These are phyloP conservation scores for Thalassiosira mediterranea DNA, from an alignment of 352 stramenopile genomes.

Conservation along the genomic window DNA sequence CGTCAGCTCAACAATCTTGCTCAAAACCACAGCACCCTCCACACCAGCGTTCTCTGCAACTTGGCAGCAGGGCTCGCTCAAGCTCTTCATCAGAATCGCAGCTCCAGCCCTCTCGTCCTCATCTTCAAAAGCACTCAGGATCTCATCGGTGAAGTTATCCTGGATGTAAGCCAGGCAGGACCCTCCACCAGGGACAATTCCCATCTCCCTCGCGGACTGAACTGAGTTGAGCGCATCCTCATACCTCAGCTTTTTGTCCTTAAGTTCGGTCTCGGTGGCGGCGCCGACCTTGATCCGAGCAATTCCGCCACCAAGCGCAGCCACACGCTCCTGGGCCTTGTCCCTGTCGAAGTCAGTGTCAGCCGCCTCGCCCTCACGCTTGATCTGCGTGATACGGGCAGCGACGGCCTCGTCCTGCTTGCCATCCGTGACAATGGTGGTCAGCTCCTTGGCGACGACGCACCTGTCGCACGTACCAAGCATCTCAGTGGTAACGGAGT, in stretches of 20 bases:
- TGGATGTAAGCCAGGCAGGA: conserved; percentile 97
- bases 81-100: conserved; percentile 94
- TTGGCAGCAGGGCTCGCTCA: conserved; percentile 92
- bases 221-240: conserved; percentile 99
- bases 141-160: conserved; percentile 88
- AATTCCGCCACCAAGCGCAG: conserved; percentile 98
- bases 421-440: conserved; percentile 95
- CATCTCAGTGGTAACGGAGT: conserved; percentile 94
- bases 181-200: conserved; percentile 98
- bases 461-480: conserved; percentile 94
- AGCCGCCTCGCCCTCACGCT: conserved; percentile 93
- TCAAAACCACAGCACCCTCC: conserved; percentile 97
- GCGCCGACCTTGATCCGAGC: conserved; percentile 99
- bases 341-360: conserved; percentile 99
- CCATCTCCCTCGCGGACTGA: conserved; percentile 97
- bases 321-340: conserved; percentile 99
- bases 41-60: conserved; percentile 98
- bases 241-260: conserved; percentile 99
- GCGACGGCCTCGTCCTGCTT: conserved; percentile 91
- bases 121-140: conserved; percentile 84
- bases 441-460: conserved; percentile 99
- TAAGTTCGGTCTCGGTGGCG: conserved; percentile 97
- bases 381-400: conserved; percentile 95
- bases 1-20: conserved; percentile 98
- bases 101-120: conserved; percentile 98